Evolutionary conservation across 1,284 basidiomycete species (phyloP), one percentile per base, ranked within the genome.

Genomic region (Vanrija sp.): DNA sequence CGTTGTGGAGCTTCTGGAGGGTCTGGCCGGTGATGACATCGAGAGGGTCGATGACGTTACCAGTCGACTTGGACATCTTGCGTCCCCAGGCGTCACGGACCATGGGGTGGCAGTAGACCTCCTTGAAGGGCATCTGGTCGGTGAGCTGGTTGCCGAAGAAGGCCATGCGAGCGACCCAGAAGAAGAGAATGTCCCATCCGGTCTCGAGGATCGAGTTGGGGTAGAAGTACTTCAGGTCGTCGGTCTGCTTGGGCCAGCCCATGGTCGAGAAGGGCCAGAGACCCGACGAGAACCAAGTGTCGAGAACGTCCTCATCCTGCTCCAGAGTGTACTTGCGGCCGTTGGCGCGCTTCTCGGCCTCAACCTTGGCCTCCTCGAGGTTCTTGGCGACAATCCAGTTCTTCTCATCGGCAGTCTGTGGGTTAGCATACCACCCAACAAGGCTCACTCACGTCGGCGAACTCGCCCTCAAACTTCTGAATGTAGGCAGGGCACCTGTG

Each of bases 111-210:
- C 94, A 98, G 73, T 89, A 86, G n/a, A 98, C 95, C 78, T 99
- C 94, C 56, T 85, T 83, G 83, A 98, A 99, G 0, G 95, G 96
- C 80, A 99, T 83, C 68, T 87, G 76, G 45, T 83, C 93, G 0
- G 96, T 98, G 46, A 97, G 83, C 59, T 88, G 83, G 68, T 94
- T 80, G 51, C 96, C 95, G 38, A 98, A 85, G 73, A 99, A 81
- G 55, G 90, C 94, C 96, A 98, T 99, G 47, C 94, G 86, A 7
- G 96, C 94, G 19, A 98, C 94, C 96, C 96, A 98, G 85, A 98
- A 98, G 83, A 96, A 96, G 36, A 98, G 77, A 66, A 98, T 98
- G 66, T 98, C 96, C 94, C 96, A 98, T 45, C 96, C 96, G 0
- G 96, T 98, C 78, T 98, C 96, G 44, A 98, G 84, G 45, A 98